These are phyloP conservation scores for Prunus armeniaca DNA, from an alignment of 306 rosid genomes.

Conservation along the genomic window DNA sequence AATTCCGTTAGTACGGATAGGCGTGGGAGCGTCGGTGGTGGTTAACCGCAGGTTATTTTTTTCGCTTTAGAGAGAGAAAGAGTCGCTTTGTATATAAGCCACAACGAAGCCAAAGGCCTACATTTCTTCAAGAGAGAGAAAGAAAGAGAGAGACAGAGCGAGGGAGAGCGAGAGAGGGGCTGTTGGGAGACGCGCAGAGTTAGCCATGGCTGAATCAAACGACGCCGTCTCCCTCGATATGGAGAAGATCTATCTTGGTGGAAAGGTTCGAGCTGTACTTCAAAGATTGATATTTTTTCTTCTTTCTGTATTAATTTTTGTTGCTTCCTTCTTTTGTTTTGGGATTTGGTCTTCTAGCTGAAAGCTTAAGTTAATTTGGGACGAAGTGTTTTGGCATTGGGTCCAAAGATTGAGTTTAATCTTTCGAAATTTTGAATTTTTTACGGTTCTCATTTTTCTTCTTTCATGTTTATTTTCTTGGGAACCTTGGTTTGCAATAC, in stretches of 20 bases:
- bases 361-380: background rate
- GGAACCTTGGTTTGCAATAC: background rate
- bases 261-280: slow-evolving; percentile 57
- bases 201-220: slow-evolving; percentile 65
- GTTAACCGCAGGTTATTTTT: slow-evolving; percentile 45
- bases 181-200: slow-evolving; percentile 38
- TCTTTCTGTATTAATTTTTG: background rate
- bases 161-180: slow-evolving; percentile 32
- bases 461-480: background rate
- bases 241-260: slow-evolving; percentile 96
- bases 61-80: slow-evolving; percentile 18
- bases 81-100: slow-evolving; percentile 63
- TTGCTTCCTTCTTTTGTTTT: background rate
- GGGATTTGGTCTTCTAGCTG: background rate
- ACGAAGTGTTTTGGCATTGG: background rate
- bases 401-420: background rate
- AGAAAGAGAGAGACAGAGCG: slow-evolving; percentile 7
- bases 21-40: slow-evolving; percentile 54
- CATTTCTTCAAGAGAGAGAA: slow-evolving; percentile 29
- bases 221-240: slow-evolving; percentile 70
- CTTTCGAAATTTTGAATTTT: background rate
- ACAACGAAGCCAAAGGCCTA: slow-evolving; percentile 37
- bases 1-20: slow-evolving; percentile 29
- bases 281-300: slow-evolving; percentile 7
- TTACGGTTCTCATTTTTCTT: background rate